Evolutionary conservation across 2,329 filamentous ascomycete species (phyloP).

Genomic region (Aspergillus arachidicola): DNA sequence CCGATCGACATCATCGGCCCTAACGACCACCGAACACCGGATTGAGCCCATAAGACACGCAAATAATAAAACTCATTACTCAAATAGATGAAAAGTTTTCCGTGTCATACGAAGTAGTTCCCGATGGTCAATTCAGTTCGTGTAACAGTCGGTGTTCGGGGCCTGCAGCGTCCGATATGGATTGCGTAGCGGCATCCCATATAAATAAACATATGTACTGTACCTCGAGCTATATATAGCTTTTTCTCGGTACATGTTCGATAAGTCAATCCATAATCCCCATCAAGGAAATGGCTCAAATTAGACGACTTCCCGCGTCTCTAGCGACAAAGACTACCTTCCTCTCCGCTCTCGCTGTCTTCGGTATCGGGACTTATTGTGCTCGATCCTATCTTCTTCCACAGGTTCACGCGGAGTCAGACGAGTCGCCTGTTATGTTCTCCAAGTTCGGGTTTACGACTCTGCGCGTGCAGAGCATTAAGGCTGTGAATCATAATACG

Average conservation of each 20-base stretch:
- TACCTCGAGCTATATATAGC: not conserved
- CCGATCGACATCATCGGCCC: not conserved
- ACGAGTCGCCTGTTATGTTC: not conserved
- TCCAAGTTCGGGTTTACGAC: not conserved
- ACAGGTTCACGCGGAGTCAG: not conserved
- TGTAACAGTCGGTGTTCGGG: not conserved
- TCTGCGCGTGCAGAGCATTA: conserved; percentile 54
- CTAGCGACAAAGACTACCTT: not conserved
- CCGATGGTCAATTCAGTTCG: not conserved
- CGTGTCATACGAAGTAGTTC: not conserved
- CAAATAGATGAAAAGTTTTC: not conserved
- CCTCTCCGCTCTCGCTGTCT: not conserved
- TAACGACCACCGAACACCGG: not conserved
- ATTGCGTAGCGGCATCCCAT: not conserved
- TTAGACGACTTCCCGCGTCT: not conserved
- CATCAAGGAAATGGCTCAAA: not conserved
- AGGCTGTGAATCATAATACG: conserved; percentile 61
- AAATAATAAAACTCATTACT: not conserved
- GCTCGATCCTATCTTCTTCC: not conserved
- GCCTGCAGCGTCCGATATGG: not conserved
- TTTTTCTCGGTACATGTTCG: not conserved
- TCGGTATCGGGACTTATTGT: not conserved
- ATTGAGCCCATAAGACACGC: not conserved
- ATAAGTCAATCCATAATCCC: too few species aligned
- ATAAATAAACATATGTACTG: not conserved